Base-by-base conservation (phyloP, 2,329 filamentous ascomycete species). In the Colletotrichum godetiae region DNA sequence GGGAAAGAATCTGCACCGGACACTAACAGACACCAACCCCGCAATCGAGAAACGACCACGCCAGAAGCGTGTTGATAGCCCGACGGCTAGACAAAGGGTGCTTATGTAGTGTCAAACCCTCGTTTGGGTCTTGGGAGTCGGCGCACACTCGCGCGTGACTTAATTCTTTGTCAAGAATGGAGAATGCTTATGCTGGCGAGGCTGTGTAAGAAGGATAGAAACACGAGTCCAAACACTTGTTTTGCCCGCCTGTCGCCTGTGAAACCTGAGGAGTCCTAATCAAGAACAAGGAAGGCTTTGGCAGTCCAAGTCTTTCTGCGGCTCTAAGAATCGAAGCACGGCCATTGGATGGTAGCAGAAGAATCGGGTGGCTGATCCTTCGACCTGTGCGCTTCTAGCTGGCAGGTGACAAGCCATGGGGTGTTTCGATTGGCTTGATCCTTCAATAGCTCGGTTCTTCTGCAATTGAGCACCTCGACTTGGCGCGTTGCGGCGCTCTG, bases 331-430 rank as follows among this genome's bases (percentile, higher is more conserved):
- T 24, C 1, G 37, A 19, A 37, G 60, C 70, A 73, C 67, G 56
- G 67, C 3, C 61, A 60, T 65, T 57, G 46, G 37, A 31, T 33
- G 56, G 27, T 49, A 29, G 46, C 35, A 35, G 15, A 33, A 35
- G 64, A 52, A 24, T 31, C 61, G 67, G 67, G 67, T 73, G 70
- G 67, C 67, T 73, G 70, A 70, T 65, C 67, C 67, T 70, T 64
- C 53, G 24, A 58, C 35, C 29, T 29, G 29, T 49, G 55, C 11
- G 68, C 35, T 67, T 60, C 33, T 31, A 49, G 31, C 33, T 60
- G 70, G 56, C 60, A 70, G 70, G 35, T 61, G 70, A 70, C 70
- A 65, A 59, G 42, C 33, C 35, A 65, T 33, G 60, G 33, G 24
- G 42, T 24, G 59, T 15, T 59, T 52, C 42, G 60, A 59, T 55